Conservation (phyloP, 2,329 filamentous ascomycete species). For the Curvularia sp. region DNA sequence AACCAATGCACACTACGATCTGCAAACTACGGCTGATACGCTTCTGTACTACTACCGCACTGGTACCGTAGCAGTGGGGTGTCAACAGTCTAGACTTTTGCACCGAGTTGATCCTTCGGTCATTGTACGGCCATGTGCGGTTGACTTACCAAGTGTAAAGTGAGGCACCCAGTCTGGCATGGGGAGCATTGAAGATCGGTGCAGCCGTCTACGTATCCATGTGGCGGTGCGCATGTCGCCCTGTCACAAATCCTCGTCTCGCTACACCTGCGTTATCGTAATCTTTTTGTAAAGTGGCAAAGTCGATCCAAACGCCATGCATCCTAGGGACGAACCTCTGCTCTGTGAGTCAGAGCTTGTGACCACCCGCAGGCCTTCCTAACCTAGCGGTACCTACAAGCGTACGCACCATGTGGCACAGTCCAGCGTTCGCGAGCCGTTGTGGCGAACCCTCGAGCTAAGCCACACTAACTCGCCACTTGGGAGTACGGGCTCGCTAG, state of each 20-base stretch:
- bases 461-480: constrained; percentile 10
- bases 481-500: constrained; percentile 11
- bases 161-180: constrained; percentile 9
- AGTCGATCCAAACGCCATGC: neutral
- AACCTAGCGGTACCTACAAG: constrained; percentile 3
- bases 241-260: constrained; percentile 2
- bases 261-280: constrained; percentile 11
- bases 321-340: neutral
- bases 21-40: constrained; percentile 14
- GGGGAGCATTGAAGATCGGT: constrained; percentile 8
- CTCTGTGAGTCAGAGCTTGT: constrained; percentile 11
- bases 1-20: constrained; percentile 10
- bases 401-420: constrained; percentile 16
- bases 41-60: neutral
- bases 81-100: constrained; percentile 9
- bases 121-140: constrained; percentile 5
- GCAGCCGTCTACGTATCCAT: constrained; percentile 8
- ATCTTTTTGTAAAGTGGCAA: constrained; percentile 5
- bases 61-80: constrained; percentile 10
- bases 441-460: constrained; percentile 20
- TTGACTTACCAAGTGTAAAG: neutral
- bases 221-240: constrained; percentile 13
- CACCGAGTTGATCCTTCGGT: constrained; percentile 2
- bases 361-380: constrained; percentile 5
- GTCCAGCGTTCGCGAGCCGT: constrained; percentile 17